These are phyloP conservation scores for Cicer cuneatum DNA, from an alignment of 306 rosid genomes.

Conservation along the genomic window DNA sequence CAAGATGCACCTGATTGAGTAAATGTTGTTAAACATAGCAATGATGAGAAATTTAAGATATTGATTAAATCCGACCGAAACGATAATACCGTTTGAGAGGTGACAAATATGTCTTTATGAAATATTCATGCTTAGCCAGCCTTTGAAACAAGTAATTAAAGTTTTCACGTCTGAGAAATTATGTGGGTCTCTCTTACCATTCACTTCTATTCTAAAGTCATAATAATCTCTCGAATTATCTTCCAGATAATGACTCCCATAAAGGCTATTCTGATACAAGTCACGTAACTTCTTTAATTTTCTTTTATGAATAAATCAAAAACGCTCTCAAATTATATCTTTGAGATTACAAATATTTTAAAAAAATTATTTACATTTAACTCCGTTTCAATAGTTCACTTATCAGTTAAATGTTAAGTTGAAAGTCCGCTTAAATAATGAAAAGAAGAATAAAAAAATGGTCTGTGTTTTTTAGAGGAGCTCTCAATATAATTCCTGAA, in stretches of 20 bases:
- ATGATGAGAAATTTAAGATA: slow-evolving; percentile 37
- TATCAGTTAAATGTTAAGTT: too few species aligned
- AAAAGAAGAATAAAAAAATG: too few species aligned
- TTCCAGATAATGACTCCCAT: slow-evolving; percentile 1
- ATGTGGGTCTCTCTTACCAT: slow-evolving; percentile 24
- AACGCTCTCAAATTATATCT: too few species aligned
- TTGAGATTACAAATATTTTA: too few species aligned
- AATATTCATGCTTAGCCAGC: slow-evolving; percentile 48
- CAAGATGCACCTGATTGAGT: slow-evolving; percentile 31
- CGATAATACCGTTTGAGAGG: slow-evolving; percentile 44
- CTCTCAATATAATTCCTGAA: too few species aligned
- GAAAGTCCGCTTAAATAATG: too few species aligned
- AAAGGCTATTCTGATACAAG: background rate
- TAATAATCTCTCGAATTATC: slow-evolving; percentile 42
- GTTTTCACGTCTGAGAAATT: slow-evolving; percentile 24
- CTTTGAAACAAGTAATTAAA: slow-evolving; percentile 25
- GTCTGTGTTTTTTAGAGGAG: too few species aligned
- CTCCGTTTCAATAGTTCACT: too few species aligned
- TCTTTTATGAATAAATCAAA: too few species aligned
- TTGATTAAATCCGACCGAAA: slow-evolving; percentile 46
- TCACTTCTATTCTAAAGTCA: slow-evolving; percentile 34
- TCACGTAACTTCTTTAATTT: too few species aligned
- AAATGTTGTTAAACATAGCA: slow-evolving; percentile 28
- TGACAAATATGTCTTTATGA: slow-evolving; percentile 42
- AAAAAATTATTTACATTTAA: too few species aligned